Percentiles rank a stretch among this genome's conserved stretches.
Conservation (phyloP, 1,284 basidiomycete species). For the Ustilago loliicola region DNA sequence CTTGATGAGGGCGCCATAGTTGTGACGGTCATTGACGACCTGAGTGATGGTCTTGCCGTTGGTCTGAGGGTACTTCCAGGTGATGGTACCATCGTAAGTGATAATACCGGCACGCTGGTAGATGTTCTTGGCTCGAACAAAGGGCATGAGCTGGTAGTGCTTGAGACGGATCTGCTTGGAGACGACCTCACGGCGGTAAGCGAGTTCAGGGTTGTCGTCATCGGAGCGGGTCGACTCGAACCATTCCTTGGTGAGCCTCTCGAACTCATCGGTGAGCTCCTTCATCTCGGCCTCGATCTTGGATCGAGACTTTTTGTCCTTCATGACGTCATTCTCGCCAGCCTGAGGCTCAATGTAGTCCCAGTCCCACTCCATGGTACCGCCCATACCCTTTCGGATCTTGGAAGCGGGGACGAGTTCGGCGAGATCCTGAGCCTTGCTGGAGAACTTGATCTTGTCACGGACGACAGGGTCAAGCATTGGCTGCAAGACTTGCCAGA, state of each 20-base stretch:
- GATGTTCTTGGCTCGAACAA: slow-evolving; percentile 62
- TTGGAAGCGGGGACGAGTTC: slow-evolving; percentile 63
- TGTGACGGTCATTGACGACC: slow-evolving; percentile 62
- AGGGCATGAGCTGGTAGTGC: slow-evolving; percentile 66
- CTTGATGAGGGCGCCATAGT: slow-evolving; percentile 63
- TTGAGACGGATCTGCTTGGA: slow-evolving; percentile 68
- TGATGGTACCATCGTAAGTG: slow-evolving; percentile 60
- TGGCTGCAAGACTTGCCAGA: slow-evolving; percentile 69
- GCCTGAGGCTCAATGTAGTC: slow-evolving; percentile 68
- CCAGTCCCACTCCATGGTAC: slow-evolving; percentile 70
- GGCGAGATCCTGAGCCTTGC: slow-evolving; percentile 64
- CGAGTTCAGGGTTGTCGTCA: slow-evolving; percentile 48
- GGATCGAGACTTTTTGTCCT: slow-evolving; percentile 64
- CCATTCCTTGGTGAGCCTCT: slow-evolving; percentile 64
- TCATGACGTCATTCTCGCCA: slow-evolving; percentile 64
- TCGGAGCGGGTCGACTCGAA: slow-evolving; percentile 50
- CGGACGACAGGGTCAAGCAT: slow-evolving; percentile 69
- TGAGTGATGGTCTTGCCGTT: slow-evolving; percentile 58
- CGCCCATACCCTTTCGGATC: slow-evolving; percentile 69
- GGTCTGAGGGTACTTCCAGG: slow-evolving; percentile 68
- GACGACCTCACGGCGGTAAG: slow-evolving; percentile 63
- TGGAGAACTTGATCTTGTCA: slow-evolving; percentile 70
- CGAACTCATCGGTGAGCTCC: slow-evolving; percentile 62
- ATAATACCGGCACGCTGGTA: slow-evolving; percentile 67
- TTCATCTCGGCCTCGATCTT: slow-evolving; percentile 63